A percentile compares a stretch with the other conserved stretches of the same genome.
Conservation (phyloP, 306 rosid genomes). For the Cicer chorassanicum region DNA sequence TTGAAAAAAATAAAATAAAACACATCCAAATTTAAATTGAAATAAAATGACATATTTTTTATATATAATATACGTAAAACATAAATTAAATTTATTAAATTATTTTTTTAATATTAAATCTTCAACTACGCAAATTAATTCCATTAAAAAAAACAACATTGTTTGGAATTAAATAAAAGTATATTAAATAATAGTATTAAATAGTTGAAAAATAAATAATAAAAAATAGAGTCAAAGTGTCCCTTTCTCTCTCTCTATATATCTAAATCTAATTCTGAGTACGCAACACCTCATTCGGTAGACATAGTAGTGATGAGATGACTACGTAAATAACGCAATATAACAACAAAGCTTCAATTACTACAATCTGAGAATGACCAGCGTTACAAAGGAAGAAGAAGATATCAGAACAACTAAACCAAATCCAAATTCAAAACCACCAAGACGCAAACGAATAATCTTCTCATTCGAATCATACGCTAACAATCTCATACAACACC, state of each 20-base stretch:
- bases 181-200: no score
- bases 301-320: neutral
- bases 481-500: conserved; percentile 51
- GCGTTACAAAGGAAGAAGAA: neutral
- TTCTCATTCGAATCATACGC: conserved; percentile 86
- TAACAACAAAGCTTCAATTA: neutral
- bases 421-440: conserved; percentile 20
- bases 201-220: no score
- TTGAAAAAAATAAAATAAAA: no score
- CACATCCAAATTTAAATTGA: no score
- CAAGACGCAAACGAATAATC: conserved; percentile 54
- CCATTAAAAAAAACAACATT: no score
- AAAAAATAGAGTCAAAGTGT: conserved; percentile 12
- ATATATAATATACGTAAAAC: no score
- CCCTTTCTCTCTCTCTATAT: neutral
- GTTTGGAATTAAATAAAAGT: no score
- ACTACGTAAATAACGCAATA: conserved; percentile 9
- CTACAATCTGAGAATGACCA: neutral
- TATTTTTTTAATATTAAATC: no score
- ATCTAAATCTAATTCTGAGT: neutral
- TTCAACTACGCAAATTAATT: no score
- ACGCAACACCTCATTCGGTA: conserved; percentile 33
- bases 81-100: no score
- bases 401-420: neutral
- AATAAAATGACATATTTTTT: no score